Base-by-base conservation (phyloP, 768 basidiomycete species). In the Lactarius akahatsu region DNA sequence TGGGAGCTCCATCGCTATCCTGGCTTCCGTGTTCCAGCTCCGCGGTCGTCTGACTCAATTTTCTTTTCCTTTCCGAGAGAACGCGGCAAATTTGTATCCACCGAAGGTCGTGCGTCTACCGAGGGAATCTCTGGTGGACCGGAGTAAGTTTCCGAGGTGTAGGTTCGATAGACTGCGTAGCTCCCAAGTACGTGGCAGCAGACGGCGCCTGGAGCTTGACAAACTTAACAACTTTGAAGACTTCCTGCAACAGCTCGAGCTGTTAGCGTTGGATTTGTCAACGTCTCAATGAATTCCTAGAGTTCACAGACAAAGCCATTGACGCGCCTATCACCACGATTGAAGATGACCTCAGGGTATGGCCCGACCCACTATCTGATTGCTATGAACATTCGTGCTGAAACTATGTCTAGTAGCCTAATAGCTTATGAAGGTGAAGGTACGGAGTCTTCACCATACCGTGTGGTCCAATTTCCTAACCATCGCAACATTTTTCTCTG, bases 1-100 rank as follows among this genome's bases (percentile, higher is more conserved):
- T 0, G 90, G 90, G 32, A 88, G 87, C 66, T 91, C 89, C 2
- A 87, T 90, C 34, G 89, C 87, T 15, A 89, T 92, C 63, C n/a
- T n/a, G n/a, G n/a, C 81, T 91, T 90, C 89, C 16, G 84, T 87
- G 1, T 89, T 85, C 74, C 84, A 87, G 71, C 83, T 92, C 38
- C 86, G 90, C 3, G 84, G 86, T 69, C 83, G 88, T 15, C 79
- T 91, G 20, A 83, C 86, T 1, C 86, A 87, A 68, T 80, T 92
- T 4, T 80, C 89, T 5, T 86, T 83, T 72, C 81, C 91, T 16
- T 91, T 90, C 75, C n/a, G n/a, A n/a, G n/a, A n/a, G n/a, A n/a
- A n/a, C n/a, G n/a, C 86, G 84, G 87, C 89, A 23, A 85, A 86
- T n/a, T 67, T 79, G 30, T 91, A 90, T 69, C 88, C 88, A 6